A percentile compares a stretch with the other conserved stretches of the same genome.
Conservation (phyloP, 106 monocot genomes). For the Apostasia shenzhenica region DNA sequence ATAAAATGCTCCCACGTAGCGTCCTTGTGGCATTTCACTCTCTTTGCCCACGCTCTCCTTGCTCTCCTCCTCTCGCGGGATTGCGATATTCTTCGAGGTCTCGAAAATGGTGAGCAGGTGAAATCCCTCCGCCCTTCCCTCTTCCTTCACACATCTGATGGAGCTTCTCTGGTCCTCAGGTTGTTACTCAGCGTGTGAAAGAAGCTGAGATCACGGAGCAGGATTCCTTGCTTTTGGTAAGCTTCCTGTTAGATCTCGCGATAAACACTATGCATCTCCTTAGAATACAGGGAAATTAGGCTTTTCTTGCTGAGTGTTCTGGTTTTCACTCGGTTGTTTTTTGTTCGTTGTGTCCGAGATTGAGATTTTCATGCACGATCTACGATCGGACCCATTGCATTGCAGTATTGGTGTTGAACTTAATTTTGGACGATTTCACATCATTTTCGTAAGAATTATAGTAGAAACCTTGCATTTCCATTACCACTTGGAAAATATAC, state of each 20-base stretch:
- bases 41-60: neutral
- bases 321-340: neutral
- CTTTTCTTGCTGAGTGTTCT: neutral
- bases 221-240: constrained; percentile 89
- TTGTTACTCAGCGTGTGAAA: constrained; percentile 60
- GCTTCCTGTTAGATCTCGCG: neutral
- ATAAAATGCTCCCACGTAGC: no score
- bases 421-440: no score
- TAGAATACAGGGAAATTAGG: neutral
- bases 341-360: neutral
- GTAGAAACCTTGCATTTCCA: no score
- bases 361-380: neutral
- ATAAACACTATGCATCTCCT: neutral
- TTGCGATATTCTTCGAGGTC: neutral
- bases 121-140: neutral
- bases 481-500: neutral
- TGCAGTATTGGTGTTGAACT: neutral
- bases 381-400: neutral
- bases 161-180: constrained; percentile 25
- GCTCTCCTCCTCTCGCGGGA: no score
- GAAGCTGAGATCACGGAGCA: constrained; percentile 94
- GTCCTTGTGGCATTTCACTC: neutral
- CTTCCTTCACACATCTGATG: neutral
- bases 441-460: no score
- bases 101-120: constrained; percentile 2